phyloP scores from a whole-genome alignment of 2,329 filamentous ascomycete genomes.

The Penicillium vulpinum region DNA sequence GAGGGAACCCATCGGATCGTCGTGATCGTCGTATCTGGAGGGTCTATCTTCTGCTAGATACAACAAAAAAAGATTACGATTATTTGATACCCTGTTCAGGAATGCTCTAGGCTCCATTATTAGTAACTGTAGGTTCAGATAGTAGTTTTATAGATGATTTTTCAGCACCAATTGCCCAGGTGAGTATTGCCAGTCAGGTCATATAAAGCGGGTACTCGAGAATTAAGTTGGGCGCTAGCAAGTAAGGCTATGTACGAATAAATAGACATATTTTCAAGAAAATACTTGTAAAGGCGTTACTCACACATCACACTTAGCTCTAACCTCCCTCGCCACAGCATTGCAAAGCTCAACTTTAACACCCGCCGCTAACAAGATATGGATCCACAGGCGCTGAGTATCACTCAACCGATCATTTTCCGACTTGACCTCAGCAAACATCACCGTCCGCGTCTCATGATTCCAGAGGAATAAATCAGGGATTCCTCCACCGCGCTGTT shows the following conservation, averaged over 20 bases:
- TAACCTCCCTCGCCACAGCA: slow-evolving; percentile 60
- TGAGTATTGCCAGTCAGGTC: background rate
- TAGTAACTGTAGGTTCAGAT: background rate
- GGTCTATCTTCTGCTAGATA: slow-evolving; percentile 11
- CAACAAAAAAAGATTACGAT: slow-evolving; percentile 16
- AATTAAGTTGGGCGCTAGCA: too few species aligned
- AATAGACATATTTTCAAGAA: background rate
- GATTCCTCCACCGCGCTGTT: slow-evolving; percentile 78
- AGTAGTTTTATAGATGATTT: background rate
- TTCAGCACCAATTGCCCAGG: background rate
- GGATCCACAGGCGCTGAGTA: slow-evolving; percentile 94
- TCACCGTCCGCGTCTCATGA: slow-evolving; percentile 59
- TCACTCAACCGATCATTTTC: slow-evolving; percentile 93
- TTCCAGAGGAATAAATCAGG: slow-evolving; percentile 93
- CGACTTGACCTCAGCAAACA: slow-evolving; percentile 79
- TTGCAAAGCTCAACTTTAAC: slow-evolving; percentile 79
- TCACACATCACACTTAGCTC: slow-evolving; percentile 12
- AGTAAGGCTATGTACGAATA: background rate
- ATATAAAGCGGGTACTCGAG: background rate
- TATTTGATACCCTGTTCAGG: slow-evolving; percentile 14
- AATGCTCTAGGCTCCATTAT: slow-evolving; percentile 1
- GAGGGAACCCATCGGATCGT: slow-evolving; percentile 13
- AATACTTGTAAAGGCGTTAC: background rate
- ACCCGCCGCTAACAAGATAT: slow-evolving; percentile 83
- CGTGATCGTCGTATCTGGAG: slow-evolving; percentile 13